Evolutionary conservation across 306 rosid genomes (phyloP).

Genomic region (Medicago ruthenica): DNA sequence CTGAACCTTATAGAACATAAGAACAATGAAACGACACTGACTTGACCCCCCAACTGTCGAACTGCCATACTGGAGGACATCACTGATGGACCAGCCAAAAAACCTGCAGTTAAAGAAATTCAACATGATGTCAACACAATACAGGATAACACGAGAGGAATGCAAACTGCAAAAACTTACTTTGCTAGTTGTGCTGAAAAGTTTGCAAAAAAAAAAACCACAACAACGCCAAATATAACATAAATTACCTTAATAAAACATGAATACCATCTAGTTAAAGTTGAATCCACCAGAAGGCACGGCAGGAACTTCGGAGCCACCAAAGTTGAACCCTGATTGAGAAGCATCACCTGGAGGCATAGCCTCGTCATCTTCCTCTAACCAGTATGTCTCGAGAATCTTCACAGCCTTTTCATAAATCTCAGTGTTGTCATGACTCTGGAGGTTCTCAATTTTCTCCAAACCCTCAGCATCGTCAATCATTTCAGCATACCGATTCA

Average conservation of each 20-base stretch:
- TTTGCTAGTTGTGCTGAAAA: not conserved
- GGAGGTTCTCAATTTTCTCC: slow-evolving; percentile 90
- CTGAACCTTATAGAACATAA: slow-evolving; percentile 47
- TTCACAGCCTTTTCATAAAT: slow-evolving; percentile 95
- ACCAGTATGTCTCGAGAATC: slow-evolving; percentile 94
- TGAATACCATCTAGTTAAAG: slow-evolving; percentile 69
- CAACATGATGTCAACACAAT: not conserved
- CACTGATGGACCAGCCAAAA: slow-evolving; percentile 32
- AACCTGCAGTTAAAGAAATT: slow-evolving; percentile 49
- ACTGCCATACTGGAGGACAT: slow-evolving; percentile 38
- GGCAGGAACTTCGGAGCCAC: slow-evolving; percentile 56
- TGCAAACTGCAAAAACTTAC: slow-evolving; percentile 29
- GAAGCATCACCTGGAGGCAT: slow-evolving; percentile 88
- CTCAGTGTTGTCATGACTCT: slow-evolving; percentile 92
- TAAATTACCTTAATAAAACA: slow-evolving; percentile 11
- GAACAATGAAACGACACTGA: slow-evolving; percentile 44
- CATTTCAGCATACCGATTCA: slow-evolving; percentile 75
- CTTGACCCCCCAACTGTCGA: slow-evolving; percentile 47
- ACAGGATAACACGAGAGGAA: not conserved
- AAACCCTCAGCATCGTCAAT: slow-evolving; percentile 92
- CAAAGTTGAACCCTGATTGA: slow-evolving; percentile 78
- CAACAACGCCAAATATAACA: slow-evolving; percentile 24
- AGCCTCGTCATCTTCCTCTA: slow-evolving; percentile 94
- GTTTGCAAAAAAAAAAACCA: slow-evolving; percentile 1
- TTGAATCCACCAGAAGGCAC: slow-evolving; percentile 95